Evolutionary conservation across 2,329 filamentous ascomycete genomes (phyloP).

Genomic region (Bertia moriformis): DNA sequence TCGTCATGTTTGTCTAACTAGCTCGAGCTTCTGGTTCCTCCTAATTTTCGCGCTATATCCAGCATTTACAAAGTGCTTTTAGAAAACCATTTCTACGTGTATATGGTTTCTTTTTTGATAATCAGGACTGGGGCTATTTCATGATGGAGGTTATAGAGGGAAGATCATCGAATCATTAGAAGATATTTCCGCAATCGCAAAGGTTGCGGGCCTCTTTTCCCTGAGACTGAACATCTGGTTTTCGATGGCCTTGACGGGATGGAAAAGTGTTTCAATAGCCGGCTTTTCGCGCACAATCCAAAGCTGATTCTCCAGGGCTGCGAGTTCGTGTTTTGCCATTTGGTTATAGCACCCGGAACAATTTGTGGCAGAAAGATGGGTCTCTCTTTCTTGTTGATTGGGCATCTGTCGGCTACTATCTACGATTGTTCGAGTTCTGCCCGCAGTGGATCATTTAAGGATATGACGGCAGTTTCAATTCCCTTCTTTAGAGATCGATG

Average conservation of each 20-base stretch:
- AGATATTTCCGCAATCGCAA: conserved; percentile 4
- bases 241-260: conserved; percentile 6
- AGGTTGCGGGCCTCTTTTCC: conserved; percentile 7
- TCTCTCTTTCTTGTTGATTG: conserved; percentile 10
- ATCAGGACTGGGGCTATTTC: conserved; percentile 7
- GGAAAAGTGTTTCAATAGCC: conserved; percentile 9
- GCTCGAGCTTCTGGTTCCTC: no score
- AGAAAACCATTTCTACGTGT: no score
- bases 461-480: conserved; percentile 5
- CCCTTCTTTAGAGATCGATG: not conserved
- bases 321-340: not conserved
- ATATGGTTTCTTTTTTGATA: conserved; percentile 6
- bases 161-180: conserved; percentile 7
- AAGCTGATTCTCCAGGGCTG: not conserved
- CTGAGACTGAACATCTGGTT: conserved; percentile 6
- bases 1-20: no score
- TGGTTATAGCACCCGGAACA: conserved; percentile 4
- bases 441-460: conserved; percentile 7
- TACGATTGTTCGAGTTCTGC: conserved; percentile 9
- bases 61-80: no score
- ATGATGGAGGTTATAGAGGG: conserved; percentile 8
- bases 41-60: no score
- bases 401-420: conserved; percentile 10
- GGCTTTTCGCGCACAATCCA: conserved; percentile 2
- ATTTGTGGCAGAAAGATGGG: conserved; percentile 8